Percentiles rank a stretch among this genome's conserved stretches.
Conservation (phyloP, 345 rosid species). For the Erysimum cheiranthoides region DNA sequence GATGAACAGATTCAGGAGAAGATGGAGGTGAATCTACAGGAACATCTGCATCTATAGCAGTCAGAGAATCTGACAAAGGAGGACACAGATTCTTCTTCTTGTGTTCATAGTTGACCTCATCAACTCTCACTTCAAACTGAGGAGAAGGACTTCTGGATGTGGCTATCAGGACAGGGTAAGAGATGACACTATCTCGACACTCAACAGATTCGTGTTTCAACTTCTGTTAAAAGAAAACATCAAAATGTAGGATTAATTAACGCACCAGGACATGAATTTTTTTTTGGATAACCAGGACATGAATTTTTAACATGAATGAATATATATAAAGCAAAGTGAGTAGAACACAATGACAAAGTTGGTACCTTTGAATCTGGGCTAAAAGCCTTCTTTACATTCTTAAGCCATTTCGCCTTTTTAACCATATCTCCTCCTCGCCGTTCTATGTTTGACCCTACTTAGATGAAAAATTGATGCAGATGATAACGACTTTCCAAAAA, state of each 20-base stretch:
- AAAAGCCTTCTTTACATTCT: constrained; percentile 82
- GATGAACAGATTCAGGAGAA: constrained; percentile 50
- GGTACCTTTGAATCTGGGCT: constrained; percentile 60
- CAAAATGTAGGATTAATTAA: background rate
- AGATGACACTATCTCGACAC: constrained; percentile 50
- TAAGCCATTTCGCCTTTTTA: constrained; percentile 87
- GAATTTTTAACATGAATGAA: background rate
- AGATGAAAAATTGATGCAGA: background rate
- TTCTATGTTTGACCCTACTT: constrained; percentile 44
- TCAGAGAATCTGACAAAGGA: constrained; percentile 43
- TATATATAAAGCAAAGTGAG: background rate
- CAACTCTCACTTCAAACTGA: constrained; percentile 57
- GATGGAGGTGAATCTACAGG: constrained; percentile 41
- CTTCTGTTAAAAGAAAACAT: constrained; percentile 25
- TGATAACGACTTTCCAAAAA: constrained; percentile 12
- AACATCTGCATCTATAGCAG: constrained; percentile 43
- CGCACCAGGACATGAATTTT: background rate
- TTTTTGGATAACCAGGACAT: background rate
- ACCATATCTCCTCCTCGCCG: constrained; percentile 63
- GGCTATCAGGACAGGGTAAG: constrained; percentile 52
- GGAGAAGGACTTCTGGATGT: constrained; percentile 49
- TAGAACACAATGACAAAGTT: background rate
- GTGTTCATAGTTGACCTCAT: constrained; percentile 52
- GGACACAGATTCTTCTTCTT: constrained; percentile 34
- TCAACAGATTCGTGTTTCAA: constrained; percentile 38